Base-by-base conservation (phyloP, 495 filamentous ascomycete species). In the Penicillium atrosanguineum region DNA sequence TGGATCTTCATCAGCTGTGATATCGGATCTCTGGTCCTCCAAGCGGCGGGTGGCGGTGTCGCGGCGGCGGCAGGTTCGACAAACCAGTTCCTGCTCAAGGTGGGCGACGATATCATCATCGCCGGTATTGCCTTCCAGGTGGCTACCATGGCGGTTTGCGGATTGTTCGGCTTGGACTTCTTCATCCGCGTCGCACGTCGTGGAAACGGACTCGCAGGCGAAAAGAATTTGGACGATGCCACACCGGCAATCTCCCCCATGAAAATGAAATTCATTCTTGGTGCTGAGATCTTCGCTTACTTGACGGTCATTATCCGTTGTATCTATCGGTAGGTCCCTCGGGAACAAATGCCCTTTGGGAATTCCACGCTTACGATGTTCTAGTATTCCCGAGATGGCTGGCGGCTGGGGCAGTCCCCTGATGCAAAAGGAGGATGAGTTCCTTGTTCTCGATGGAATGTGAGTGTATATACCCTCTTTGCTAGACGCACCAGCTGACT, bases 51-150 rank as follows among this genome's bases (percentile, higher is more conserved):
- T 44, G 86, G 85, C 48, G 79, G 76, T 25, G 75, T 87, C 44
- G 85, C 85, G 7, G 67, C 69, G 1, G 65, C 62, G 1, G 69
- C 69, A 25, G 65, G 62, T 0, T 61, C 65, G 5, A 36, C 21
- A 0, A 47, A 70, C 18, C 25, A 46, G 36, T 25, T 41, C 0
- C 46, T 69, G 48, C 52, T 67, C 12, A 57, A 62, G 68, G 73
- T 44, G 53, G 74, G 55, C 45, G 84, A 88, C 67, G 64, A 86
- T 57, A 79, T 86, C 49, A 88, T 88, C 61, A 84, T 91, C 44
- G 79, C 85, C 9, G 87, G 87, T 62, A 87, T 91, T 55, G 74
- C 80, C 7, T 80, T 85, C 67, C 87, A 91, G 75, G 86, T 86
- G 29, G 74, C 71, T 6, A 87, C 86, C 3, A 73, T 89, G 67